Base-by-base conservation (phyloP, 352 stramenopile genomes). In the Phytophthora rubi region DNA sequence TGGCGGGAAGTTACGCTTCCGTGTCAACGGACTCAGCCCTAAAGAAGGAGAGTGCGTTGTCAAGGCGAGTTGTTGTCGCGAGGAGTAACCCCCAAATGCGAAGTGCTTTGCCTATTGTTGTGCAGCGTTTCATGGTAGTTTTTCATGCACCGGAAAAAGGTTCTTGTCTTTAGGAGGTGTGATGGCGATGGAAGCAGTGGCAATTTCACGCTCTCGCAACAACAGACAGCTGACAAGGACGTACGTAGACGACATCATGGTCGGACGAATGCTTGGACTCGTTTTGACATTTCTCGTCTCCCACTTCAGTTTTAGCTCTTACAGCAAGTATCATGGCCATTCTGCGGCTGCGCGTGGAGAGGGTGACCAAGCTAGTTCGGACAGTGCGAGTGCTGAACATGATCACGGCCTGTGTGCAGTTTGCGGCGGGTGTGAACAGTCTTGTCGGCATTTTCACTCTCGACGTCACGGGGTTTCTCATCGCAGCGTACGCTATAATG, bases 401-500 rank as follows among this genome's bases (percentile, higher is more conserved):
- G 42, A 21, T 83, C 68, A 81, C 76, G 6, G 80, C 76, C 12
- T 56, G 74, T 16, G 13, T 83, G 21, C 78, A 89, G 66, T 49
- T 85, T 51, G 33, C 75, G 28, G 72, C 82, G 8, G 81, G 80
- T 12, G 57, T 83, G 13, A 77, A 80, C 61, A 81, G 74, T 60
- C 66, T 88, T 37, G 62, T 79, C 15, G 63, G 79, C 56, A 52
- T 88, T 13, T 64, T 89, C 37, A 53, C 62, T 5, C 64, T 89
- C 8, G 62, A 88, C 42, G 61, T 83, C 45, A 63, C 75, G 2
- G 60, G 70, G 1, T 73, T 79, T 30, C 76, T 90, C n/a, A 73
- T 90, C 53, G 79, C 81, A 10, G 49, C 83, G n/a, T 89, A 86
- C 56, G 76, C 68, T 21, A 71, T 84, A 4, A 60, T 89, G 15